Evolutionary conservation across 2,329 filamentous ascomycete genomes (phyloP).

Genomic region (Ophiostoma sp.): DNA sequence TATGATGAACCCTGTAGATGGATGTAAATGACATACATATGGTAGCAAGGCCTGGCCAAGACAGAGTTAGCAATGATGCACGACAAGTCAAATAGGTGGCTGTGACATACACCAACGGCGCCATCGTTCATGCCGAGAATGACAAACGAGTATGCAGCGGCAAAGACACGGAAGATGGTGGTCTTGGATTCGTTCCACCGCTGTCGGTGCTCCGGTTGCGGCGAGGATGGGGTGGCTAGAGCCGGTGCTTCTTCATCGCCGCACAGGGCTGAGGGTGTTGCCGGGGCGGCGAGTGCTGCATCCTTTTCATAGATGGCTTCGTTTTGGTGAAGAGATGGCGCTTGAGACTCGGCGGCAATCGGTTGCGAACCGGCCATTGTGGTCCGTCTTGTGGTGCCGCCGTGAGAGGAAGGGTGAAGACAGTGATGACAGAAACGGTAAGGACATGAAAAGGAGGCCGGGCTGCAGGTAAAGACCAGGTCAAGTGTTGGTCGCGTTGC

Average conservation of each 20-base stretch:
- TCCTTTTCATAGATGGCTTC: not conserved
- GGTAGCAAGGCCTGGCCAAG: constrained; percentile 41
- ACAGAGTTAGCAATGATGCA: constrained; percentile 12
- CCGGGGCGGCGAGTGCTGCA: not conserved
- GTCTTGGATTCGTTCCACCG: constrained; percentile 58
- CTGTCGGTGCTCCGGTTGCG: constrained; percentile 35
- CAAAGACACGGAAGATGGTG: constrained; percentile 54
- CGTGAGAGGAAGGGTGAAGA: not conserved
- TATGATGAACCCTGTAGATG: no score
- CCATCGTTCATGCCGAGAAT: constrained; percentile 66
- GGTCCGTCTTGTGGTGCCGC: not conserved
- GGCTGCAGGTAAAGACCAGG: not conserved
- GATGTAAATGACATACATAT: constrained; percentile 35
- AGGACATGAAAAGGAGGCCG: no score
- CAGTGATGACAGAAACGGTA: not conserved
- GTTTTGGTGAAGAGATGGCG: not conserved
- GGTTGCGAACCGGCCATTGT: not conserved
- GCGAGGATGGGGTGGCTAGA: not conserved
- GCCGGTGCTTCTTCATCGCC: constrained; percentile 24
- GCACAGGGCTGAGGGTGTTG: not conserved
- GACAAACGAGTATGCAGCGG: constrained; percentile 56
- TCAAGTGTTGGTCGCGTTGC: not conserved
- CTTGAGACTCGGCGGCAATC: not conserved
- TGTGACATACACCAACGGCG: constrained; percentile 48
- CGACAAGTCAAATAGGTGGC: not conserved